Evolutionary conservation across 2,329 filamentous ascomycete genomes (phyloP).

Genomic region (Scortechinia acanthostroma): DNA sequence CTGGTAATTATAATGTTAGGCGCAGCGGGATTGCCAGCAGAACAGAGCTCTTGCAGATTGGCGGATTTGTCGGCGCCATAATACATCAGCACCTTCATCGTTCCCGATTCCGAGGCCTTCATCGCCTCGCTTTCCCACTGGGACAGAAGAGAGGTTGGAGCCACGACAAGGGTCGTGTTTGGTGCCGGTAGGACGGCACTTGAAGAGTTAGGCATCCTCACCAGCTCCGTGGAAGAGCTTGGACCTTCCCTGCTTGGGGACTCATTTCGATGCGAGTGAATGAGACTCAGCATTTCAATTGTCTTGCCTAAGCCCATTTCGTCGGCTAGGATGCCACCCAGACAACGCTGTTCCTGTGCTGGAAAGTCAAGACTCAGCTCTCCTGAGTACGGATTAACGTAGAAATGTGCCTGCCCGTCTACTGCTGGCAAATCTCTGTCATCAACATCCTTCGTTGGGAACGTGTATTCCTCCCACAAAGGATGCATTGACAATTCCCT

Average conservation of each 20-base stretch:
- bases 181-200: slow-evolving; percentile 31
- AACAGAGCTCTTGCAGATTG: slow-evolving; percentile 53
- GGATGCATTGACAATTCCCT: slow-evolving; percentile 81
- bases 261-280: slow-evolving; percentile 74
- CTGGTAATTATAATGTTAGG: slow-evolving; percentile 63
- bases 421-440: slow-evolving; percentile 67
- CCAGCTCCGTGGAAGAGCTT: slow-evolving; percentile 11
- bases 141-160: slow-evolving; percentile 60
- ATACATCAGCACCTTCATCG: slow-evolving; percentile 55
- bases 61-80: slow-evolving; percentile 57
- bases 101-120: slow-evolving; percentile 53
- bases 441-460: slow-evolving; percentile 82
- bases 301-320: slow-evolving; percentile 98
- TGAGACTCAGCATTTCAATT: slow-evolving; percentile 91
- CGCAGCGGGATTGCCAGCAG: slow-evolving; percentile 43
- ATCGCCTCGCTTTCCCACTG: slow-evolving; percentile 66
- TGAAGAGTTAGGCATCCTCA: slow-evolving; percentile 1
- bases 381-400: slow-evolving; percentile 94
- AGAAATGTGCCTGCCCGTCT: slow-evolving; percentile 68
- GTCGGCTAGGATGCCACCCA: slow-evolving; percentile 88
- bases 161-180: slow-evolving; percentile 60
- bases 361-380: slow-evolving; percentile 89
- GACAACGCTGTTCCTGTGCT: slow-evolving; percentile 84
- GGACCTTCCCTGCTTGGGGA: slow-evolving; percentile 23
- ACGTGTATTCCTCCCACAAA: slow-evolving; percentile 90